These are phyloP conservation scores for Rhynchosporium graminicola DNA, from an alignment of 2,329 filamentous ascomycete genomes.

Conservation along the genomic window DNA sequence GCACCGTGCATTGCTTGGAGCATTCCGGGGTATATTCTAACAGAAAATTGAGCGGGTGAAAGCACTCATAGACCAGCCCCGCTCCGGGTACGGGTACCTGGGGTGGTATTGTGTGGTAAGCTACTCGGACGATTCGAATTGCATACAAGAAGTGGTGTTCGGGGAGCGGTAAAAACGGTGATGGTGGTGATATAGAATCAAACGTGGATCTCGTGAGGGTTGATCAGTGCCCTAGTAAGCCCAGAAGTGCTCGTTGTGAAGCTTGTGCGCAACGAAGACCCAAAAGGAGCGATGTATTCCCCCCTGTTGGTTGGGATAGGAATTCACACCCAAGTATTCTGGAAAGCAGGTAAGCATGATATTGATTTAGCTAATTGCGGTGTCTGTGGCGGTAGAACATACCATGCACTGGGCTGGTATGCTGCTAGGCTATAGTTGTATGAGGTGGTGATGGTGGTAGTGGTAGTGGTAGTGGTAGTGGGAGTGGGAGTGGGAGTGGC, in stretches of 20 bases:
- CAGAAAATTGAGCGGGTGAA: conserved; percentile 10
- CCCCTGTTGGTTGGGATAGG: no score
- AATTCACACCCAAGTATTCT: not conserved
- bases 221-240: not conserved
- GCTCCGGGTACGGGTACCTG: not conserved
- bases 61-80: not conserved
- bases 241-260: not conserved
- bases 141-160: not conserved
- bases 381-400: not conserved
- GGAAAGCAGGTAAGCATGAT: conserved; percentile 10
- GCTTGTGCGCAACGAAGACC: not conserved
- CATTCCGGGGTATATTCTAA: not conserved
- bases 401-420: not conserved
- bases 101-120: conserved; percentile 13
- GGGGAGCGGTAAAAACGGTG: not conserved
- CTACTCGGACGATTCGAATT: not conserved
- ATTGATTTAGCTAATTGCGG: not conserved
- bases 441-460: no score
- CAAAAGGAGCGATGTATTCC: no score
- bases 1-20: conserved; percentile 1
- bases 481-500: no score
- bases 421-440: no score
- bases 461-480: no score
- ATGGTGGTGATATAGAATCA: not conserved
- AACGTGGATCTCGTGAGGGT: conserved; percentile 6